phyloP scores from a whole-genome alignment of 352 stramenopile species.

The Pythium scleroteichum region DNA sequence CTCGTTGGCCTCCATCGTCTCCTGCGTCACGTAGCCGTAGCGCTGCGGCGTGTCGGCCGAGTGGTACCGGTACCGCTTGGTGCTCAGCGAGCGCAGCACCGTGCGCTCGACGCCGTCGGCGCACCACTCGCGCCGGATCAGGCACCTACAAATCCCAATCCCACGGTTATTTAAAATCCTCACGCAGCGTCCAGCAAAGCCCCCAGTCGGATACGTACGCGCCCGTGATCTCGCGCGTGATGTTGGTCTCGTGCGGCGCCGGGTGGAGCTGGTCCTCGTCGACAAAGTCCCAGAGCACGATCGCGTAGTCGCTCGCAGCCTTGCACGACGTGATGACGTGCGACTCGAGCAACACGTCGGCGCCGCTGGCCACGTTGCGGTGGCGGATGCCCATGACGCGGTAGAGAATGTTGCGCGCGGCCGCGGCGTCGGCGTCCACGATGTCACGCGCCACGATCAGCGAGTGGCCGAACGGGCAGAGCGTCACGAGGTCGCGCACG shows the following conservation, averaged over 20 bases:
- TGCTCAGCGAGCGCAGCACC: neutral
- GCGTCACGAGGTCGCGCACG: slow-evolving; percentile 26
- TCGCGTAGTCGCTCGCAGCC: slow-evolving; percentile 19
- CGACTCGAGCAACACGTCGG: slow-evolving; percentile 22
- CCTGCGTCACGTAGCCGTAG: neutral
- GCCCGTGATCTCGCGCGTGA: slow-evolving; percentile 20
- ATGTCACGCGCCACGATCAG: slow-evolving; percentile 24
- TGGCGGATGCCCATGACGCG: slow-evolving; percentile 4
- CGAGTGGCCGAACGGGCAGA: slow-evolving; percentile 30
- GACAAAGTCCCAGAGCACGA: slow-evolving; percentile 33
- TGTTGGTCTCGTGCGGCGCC: slow-evolving; percentile 15
- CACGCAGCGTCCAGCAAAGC: neutral
- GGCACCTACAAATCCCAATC: neutral
- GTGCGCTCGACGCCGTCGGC: slow-evolving; percentile 1
- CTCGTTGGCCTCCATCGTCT: neutral
- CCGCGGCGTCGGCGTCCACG: slow-evolving; percentile 7
- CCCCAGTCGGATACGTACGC: neutral
- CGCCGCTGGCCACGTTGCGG: neutral
- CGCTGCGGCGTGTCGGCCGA: neutral
- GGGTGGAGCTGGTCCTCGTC: slow-evolving; percentile 32
- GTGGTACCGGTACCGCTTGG: slow-evolving; percentile 2
- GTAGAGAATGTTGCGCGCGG: slow-evolving; percentile 5
- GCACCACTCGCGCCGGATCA: slow-evolving; percentile 6
- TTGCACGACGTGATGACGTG: slow-evolving; percentile 26
- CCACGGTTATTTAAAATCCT: neutral